These are phyloP conservation scores for Hypoxylon lienhwacheense DNA, from an alignment of 495 filamentous ascomycete genomes.

Conservation along the genomic window DNA sequence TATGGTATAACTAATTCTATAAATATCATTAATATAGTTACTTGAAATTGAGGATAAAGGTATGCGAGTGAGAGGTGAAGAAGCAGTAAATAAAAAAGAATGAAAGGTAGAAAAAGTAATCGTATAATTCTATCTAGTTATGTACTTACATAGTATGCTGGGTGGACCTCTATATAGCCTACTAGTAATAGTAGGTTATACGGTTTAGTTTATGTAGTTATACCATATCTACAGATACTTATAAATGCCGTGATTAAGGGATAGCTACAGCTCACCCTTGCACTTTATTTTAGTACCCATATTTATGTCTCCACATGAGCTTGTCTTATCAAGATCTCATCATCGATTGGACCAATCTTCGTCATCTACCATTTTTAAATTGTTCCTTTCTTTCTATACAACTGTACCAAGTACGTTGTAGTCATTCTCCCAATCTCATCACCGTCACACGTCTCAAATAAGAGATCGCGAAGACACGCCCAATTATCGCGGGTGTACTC, in stretches of 20 bases:
- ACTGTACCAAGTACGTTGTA: too few species aligned
- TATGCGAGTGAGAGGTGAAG: not conserved
- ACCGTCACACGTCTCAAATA: too few species aligned
- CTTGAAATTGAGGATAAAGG: not conserved
- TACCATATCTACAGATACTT: not conserved
- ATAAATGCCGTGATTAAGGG: not conserved
- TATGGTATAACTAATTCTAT: conserved; percentile 73
- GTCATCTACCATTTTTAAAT: conserved; percentile 10
- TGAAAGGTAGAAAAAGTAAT: too few species aligned
- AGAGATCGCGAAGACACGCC: too few species aligned
- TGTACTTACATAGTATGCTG: too few species aligned
- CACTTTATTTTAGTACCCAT: not conserved
- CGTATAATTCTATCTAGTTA: too few species aligned
- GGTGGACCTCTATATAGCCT: too few species aligned
- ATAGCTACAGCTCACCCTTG: conserved; percentile 20
- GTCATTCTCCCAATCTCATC: too few species aligned
- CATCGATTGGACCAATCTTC: conserved; percentile 22
- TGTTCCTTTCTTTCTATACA: not conserved
- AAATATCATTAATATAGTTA: not conserved
- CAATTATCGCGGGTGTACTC: conserved; percentile 1
- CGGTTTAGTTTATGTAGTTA: not conserved
- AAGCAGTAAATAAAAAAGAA: too few species aligned
- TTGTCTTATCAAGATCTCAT: conserved; percentile 15
- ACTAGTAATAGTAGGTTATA: too few species aligned
- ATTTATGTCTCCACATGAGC: conserved; percentile 16